Percentiles rank a stretch among this genome's conserved stretches.
Conservation (phyloP, 495 filamentous ascomycete species). For the Penicillium cinerascens region DNA sequence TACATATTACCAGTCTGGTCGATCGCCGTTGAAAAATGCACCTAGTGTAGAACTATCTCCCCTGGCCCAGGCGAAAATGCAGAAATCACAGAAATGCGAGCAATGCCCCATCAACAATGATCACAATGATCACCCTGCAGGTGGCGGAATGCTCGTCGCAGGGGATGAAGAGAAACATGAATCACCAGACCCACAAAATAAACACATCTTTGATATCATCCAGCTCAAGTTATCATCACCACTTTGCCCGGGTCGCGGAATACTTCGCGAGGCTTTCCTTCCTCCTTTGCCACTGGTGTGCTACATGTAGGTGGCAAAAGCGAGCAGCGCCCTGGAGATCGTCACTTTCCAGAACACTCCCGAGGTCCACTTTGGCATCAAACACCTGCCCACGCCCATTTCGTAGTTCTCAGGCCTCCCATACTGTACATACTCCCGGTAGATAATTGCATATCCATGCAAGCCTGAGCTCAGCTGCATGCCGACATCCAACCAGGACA, state of each 20-base stretch:
- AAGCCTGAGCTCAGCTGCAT: neutral
- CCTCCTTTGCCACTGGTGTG: neutral
- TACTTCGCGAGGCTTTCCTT: neutral
- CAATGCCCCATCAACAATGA: neutral
- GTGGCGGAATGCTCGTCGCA: slow-evolving; percentile 11
- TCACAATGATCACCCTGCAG: slow-evolving; percentile 3
- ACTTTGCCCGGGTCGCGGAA: too few relatives aligned
- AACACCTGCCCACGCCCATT: neutral
- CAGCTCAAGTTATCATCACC: slow-evolving; percentile 2
- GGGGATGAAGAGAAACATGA: neutral
- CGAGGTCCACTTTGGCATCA: neutral
- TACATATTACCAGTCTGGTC: slow-evolving; percentile 1
- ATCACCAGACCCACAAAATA: slow-evolving; percentile 15
- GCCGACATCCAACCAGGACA: too few relatives aligned
- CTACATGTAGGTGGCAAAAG: neutral
- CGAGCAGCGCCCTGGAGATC: neutral
- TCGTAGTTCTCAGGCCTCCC: neutral
- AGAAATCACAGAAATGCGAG: neutral
- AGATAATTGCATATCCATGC: neutral
- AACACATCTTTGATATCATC: slow-evolving; percentile 13
- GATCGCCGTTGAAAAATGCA: neutral
- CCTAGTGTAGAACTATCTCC: neutral
- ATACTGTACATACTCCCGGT: neutral
- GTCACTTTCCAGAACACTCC: neutral
- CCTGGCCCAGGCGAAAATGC: too few relatives aligned